Evolutionary conservation across 2,329 filamentous ascomycete species (phyloP).

Genomic region (Pyrenophora tritici-repentis): DNA sequence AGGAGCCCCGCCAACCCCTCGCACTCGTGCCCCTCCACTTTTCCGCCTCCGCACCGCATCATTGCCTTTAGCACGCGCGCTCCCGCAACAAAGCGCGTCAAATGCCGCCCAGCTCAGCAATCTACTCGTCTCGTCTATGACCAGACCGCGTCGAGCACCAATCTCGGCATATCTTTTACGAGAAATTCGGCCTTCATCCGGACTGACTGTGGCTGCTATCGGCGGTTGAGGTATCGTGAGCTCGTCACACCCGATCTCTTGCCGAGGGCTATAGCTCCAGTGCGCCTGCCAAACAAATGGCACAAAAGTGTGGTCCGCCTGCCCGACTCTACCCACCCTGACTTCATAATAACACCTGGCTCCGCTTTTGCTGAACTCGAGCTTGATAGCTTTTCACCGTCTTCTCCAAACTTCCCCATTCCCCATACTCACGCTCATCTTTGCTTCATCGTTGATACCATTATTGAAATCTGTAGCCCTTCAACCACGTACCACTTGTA

Average conservation of each 20-base stretch:
- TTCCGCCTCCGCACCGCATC: conserved; percentile 26
- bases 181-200: conserved; percentile 11
- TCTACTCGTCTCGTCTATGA: conserved; percentile 1
- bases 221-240: conserved; percentile 31
- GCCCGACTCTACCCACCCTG: conserved; percentile 47
- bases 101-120: conserved; percentile 1
- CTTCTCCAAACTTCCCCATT: conserved; percentile 10
- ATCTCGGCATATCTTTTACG: conserved; percentile 1
- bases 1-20: conserved; percentile 28
- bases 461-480: not conserved
- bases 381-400: conserved; percentile 12
- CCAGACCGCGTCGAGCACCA: conserved; percentile 1
- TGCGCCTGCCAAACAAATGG: conserved; percentile 36
- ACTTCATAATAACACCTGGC: conserved; percentile 34
- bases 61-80: conserved; percentile 16
- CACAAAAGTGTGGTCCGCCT: conserved; percentile 40
- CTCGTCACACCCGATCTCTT: conserved; percentile 28
- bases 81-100: conserved; percentile 35
- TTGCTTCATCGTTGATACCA: conserved; percentile 1
- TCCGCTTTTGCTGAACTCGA: conserved; percentile 18
- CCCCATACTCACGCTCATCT: conserved; percentile 8
- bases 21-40: conserved; percentile 31
- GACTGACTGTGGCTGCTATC: conserved; percentile 6
- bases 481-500: not conserved
- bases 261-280: conserved; percentile 39